Conservation (phyloP, 495 filamentous ascomycete species). For the Aspergillus affinis region DNA sequence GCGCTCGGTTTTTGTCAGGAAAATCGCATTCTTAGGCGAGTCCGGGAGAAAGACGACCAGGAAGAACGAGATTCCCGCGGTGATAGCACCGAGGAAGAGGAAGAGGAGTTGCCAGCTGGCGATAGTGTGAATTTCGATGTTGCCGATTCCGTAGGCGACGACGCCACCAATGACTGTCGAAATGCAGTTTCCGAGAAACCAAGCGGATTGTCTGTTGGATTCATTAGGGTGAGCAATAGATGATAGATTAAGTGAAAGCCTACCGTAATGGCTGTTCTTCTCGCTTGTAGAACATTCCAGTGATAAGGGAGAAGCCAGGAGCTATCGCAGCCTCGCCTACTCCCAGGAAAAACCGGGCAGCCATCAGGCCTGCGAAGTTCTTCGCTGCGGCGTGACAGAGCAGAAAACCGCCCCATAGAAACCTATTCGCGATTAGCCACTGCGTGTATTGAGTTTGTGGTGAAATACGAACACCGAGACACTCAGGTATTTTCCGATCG, state of each 20-base stretch:
- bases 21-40: slow-evolving; percentile 45
- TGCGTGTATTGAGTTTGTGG: background rate
- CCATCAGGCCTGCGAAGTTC: slow-evolving; percentile 49
- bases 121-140: slow-evolving; percentile 43
- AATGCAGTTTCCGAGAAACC: slow-evolving; percentile 40
- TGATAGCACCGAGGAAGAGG: slow-evolving; percentile 40
- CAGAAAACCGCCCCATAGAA: slow-evolving; percentile 35
- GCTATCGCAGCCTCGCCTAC: slow-evolving; percentile 57
- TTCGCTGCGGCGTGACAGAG: slow-evolving; percentile 48
- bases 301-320: slow-evolving; percentile 55
- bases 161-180: slow-evolving; percentile 53
- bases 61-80: slow-evolving; percentile 35
- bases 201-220: slow-evolving; percentile 33
- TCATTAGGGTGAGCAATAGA: background rate
- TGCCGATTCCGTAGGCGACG: slow-evolving; percentile 56
- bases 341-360: slow-evolving; percentile 54
- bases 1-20: slow-evolving; percentile 46
- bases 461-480: slow-evolving; percentile 30
- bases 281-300: slow-evolving; percentile 54
- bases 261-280: slow-evolving; percentile 53
- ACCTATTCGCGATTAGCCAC: slow-evolving; percentile 25
- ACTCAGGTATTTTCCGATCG: slow-evolving; percentile 52
- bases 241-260: slow-evolving; percentile 7
- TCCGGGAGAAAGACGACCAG: slow-evolving; percentile 50
- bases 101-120: slow-evolving; percentile 45